Percentiles rank a stretch among this genome's conserved stretches.
phyloP scores from a whole-genome alignment of 345 rosid genomes.

The Citrus sp. region DNA sequence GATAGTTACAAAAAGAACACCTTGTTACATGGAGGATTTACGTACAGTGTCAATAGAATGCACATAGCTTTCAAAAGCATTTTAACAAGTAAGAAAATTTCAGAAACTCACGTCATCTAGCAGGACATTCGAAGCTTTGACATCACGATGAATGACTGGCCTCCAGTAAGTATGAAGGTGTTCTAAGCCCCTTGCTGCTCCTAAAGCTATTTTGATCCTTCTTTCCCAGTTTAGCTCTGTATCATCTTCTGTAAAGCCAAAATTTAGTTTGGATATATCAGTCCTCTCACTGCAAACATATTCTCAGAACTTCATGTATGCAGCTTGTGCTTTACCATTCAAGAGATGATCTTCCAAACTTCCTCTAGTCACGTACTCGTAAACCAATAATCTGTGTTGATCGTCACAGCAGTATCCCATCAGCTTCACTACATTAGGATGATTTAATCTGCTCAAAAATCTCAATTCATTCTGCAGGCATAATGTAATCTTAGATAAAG shows the following conservation, averaged over 20 bases:
- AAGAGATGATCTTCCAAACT: conserved; percentile 45
- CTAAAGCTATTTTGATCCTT: conserved; percentile 44
- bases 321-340: conserved; percentile 24
- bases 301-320: not conserved
- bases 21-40: not conserved
- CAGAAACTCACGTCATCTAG: conserved; percentile 29
- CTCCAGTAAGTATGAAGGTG: conserved; percentile 34
- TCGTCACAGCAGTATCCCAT: conserved; percentile 40
- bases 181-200: conserved; percentile 46
- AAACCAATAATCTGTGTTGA: conserved; percentile 38
- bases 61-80: not conserved
- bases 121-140: conserved; percentile 45
- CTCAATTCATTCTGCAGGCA: conserved; percentile 29
- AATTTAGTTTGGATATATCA: not conserved
- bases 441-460: conserved; percentile 38
- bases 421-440: conserved; percentile 47
- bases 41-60: not conserved
- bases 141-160: conserved; percentile 45
- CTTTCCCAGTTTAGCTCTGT: conserved; percentile 34
- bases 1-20: not conserved
- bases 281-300: not conserved
- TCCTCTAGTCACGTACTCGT: conserved; percentile 43
- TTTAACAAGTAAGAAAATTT: not conserved
- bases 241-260: conserved; percentile 19
- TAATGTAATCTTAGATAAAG: not conserved